Base-by-base conservation (phyloP, 1,139 yeast genomes). In the Meyerozyma smithsonii region DNA sequence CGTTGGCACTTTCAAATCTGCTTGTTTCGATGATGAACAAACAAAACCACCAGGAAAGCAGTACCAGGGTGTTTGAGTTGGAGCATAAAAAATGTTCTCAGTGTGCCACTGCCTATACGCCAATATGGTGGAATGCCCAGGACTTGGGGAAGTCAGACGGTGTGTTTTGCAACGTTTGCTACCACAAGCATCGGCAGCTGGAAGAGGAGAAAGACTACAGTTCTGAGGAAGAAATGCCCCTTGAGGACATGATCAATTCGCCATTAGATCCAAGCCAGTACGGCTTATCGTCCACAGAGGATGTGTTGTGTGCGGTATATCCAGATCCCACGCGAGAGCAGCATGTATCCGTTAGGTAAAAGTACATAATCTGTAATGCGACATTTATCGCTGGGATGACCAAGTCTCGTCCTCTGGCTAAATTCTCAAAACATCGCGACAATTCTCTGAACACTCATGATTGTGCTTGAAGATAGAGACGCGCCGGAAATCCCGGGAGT, bases 401-500 rank as follows among this genome's bases (percentile, higher is more conserved):
- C n/a, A n/a, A n/a, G 30, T 26, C 30, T 14, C 30, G 30, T 10
- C 8, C 11, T 26, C 10, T 10, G 10, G 10, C 17, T 8, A 2
- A 26, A 26, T 26, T 26, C 30, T 26, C 30, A 26, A 26, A 14
- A 26, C 30, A 19, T 20, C 16, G 25, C 25, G 35, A 30, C 34
- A 30, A 4, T 11, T 34, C 28, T 19, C 10, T 12, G 20, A 23
- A 14, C 18, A 11, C 28, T 18, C 23, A 67, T 66, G 72, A 59
- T 68, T 35, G 64, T 63, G 39, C 57, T 69, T 39, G 67, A 67
- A 47, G 80, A 78, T 35, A 70, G 90, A 56, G 78, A 77, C 35
- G 79, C 86, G 49, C 96, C 96, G 11, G 79, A 72, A 39, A 84
- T 90, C 36, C 97, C 97, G 2, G 97, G 97, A 16, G 76, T 76